A percentile compares a stretch with the other conserved stretches of the same genome.
Conservation (phyloP, 495 filamentous ascomycete genomes). For the Daldinia vernicosa region DNA sequence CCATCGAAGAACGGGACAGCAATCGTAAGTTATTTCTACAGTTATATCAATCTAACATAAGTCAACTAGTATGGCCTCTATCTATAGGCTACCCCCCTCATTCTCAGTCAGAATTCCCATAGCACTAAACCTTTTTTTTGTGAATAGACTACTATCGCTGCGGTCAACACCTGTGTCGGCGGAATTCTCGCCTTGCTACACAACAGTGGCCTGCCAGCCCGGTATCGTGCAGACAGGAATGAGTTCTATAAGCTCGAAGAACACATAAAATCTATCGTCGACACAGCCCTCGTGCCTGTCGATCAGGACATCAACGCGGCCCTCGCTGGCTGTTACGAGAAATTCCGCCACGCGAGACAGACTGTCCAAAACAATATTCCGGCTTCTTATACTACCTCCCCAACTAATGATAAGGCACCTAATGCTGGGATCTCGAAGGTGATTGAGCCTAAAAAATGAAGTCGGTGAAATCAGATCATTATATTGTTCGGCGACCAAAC, state of each 20-base stretch:
- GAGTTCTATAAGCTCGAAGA: conserved; percentile 59
- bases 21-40: conserved; percentile 41
- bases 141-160: conserved; percentile 54
- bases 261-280: conserved; percentile 56
- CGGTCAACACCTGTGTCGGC: conserved; percentile 58
- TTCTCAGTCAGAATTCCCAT: background rate
- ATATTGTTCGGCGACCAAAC: background rate
- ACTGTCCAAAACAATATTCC: conserved; percentile 58
- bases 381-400: conserved; percentile 45
- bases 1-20: conserved; percentile 40
- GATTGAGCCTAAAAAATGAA: conserved; percentile 35
- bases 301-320: conserved; percentile 52
- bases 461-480: conserved; percentile 1
- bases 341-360: conserved; percentile 51
- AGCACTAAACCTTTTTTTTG: conserved; percentile 11
- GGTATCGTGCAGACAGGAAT: conserved; percentile 55
- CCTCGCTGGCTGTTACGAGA: conserved; percentile 51
- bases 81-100: background rate
- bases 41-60: background rate
- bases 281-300: conserved; percentile 54
- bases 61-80: too few species aligned
- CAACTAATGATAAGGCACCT: conserved; percentile 15
- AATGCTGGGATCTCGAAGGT: conserved; percentile 1
- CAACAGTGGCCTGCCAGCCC: conserved; percentile 61
- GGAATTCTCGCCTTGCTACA: conserved; percentile 60